A percentile compares a stretch with the other conserved stretches of the same genome.
These are phyloP conservation scores for Candida montana DNA, from an alignment of 805 yeast genomes.

Conservation along the genomic window DNA sequence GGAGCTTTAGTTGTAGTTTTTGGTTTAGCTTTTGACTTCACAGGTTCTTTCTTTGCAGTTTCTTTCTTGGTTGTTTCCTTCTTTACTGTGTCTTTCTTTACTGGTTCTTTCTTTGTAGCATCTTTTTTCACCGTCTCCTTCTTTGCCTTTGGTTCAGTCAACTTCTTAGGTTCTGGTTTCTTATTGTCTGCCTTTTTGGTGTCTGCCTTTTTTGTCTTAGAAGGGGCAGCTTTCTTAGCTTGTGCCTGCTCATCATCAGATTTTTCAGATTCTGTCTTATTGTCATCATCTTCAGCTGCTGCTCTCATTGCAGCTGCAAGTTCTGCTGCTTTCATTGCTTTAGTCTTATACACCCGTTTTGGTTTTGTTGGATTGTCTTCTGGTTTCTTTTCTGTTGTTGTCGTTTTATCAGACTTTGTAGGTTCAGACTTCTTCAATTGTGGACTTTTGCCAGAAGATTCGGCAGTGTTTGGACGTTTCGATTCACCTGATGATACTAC, in stretches of 20 bases:
- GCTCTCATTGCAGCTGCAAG: conserved; percentile 9
- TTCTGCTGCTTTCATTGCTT: conserved; percentile 8
- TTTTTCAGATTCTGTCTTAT: neutral
- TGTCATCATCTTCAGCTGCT: neutral
- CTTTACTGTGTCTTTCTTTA: neutral
- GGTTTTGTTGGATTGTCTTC: conserved; percentile 7
- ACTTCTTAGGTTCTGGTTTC: neutral
- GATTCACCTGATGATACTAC: too few relatives aligned
- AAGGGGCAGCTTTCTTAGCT: neutral
- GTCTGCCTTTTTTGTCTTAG: neutral
- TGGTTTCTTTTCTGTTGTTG: neutral
- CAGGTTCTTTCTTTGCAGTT: neutral
- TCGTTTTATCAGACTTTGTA: neutral
- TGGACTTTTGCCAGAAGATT: neutral
- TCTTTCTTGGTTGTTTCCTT: neutral
- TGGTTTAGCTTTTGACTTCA: neutral
- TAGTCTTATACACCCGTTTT: conserved; percentile 3
- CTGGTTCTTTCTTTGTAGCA: neutral
- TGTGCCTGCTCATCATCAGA: neutral
- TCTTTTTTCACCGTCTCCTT: neutral
- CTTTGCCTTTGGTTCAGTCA: neutral
- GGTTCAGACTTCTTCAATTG: neutral
- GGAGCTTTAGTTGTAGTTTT: too few relatives aligned
- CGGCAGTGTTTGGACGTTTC: neutral
- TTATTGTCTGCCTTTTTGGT: neutral